Conservation (phyloP, 306 rosid species). For the Cucurbita argyrosperma region DNA sequence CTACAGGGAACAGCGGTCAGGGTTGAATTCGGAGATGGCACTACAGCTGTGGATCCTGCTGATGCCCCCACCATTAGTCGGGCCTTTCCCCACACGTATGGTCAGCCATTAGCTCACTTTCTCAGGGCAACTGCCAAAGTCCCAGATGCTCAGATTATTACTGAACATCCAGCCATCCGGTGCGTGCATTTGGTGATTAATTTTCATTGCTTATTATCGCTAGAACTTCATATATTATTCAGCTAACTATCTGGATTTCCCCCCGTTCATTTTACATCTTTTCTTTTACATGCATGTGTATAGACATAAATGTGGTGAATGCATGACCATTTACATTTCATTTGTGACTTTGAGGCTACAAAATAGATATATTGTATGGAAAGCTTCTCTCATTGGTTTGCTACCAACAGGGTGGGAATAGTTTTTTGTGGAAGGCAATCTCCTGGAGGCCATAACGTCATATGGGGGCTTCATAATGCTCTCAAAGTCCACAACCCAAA, state of each 20-base stretch:
- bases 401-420: constrained; percentile 58
- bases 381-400: neutral
- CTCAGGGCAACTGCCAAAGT: constrained; percentile 87
- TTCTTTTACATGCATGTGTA: neutral
- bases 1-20: constrained; percentile 82
- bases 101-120: constrained; percentile 93
- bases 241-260: neutral
- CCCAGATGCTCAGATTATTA: constrained; percentile 81
- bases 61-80: constrained; percentile 51
- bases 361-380: neutral
- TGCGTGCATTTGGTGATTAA: constrained; percentile 4
- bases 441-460: constrained; percentile 96
- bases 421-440: constrained; percentile 97
- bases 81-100: constrained; percentile 62
- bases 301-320: neutral
- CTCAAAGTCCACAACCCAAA: constrained; percentile 70
- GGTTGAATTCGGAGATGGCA: constrained; percentile 86
- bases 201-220: neutral
- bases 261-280: constrained; percentile 6
- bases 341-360: neutral
- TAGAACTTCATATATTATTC: neutral
- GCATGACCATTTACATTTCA: neutral
- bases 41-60: constrained; percentile 61
- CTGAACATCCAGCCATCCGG: constrained; percentile 71
- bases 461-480: constrained; percentile 82